Evolutionary conservation across 1,284 basidiomycete genomes (phyloP).

Genomic region (Ceratobasidium sp.): DNA sequence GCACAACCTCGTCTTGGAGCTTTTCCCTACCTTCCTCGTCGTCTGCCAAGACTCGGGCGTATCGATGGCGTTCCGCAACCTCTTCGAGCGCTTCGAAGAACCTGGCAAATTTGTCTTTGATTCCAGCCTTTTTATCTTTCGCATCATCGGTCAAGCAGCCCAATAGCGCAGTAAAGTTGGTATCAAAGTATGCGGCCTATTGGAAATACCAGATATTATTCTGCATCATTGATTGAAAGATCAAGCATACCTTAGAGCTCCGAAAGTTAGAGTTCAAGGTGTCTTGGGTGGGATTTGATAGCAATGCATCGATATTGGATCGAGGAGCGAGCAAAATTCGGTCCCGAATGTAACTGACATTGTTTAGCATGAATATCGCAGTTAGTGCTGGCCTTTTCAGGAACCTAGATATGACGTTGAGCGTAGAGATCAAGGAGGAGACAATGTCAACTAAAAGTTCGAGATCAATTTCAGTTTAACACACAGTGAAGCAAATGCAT

Average conservation of each 20-base stretch:
- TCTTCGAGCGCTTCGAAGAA: constrained; percentile 81
- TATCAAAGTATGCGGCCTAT: constrained; percentile 73
- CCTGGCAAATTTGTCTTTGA: constrained; percentile 78
- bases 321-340: constrained; percentile 61
- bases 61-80: constrained; percentile 70
- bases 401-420: constrained; percentile 66
- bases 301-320: constrained; percentile 52
- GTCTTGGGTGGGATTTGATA: constrained; percentile 68
- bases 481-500: background rate
- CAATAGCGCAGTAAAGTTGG: constrained; percentile 77
- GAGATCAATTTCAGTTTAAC: background rate
- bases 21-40: constrained; percentile 63
- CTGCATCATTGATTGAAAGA: background rate
- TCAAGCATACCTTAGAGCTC: constrained; percentile 60
- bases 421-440: constrained; percentile 61
- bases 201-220: background rate
- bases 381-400: constrained; percentile 69
- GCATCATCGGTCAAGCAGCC: constrained; percentile 71
- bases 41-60: constrained; percentile 72
- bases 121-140: constrained; percentile 66
- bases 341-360: constrained; percentile 69
- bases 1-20: constrained; percentile 72
- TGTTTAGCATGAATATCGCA: constrained; percentile 79
- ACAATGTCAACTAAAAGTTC: constrained; percentile 67
- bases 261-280: constrained; percentile 69